Conservation (phyloP, 345 rosid genomes). For the Tarenaya hassleriana region DNA sequence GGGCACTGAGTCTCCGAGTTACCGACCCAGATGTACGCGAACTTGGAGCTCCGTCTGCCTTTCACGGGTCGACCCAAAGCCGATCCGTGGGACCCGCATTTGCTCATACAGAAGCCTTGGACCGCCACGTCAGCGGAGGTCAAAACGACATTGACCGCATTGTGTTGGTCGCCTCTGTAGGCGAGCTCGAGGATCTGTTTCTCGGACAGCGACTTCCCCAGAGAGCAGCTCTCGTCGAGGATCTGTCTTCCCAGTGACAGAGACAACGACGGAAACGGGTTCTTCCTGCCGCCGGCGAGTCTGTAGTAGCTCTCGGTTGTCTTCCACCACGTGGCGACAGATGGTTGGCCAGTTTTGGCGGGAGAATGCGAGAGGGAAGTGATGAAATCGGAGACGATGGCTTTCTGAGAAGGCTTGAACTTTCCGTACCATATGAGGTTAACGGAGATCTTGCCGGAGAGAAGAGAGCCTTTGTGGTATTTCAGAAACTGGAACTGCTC, state of each 20-base stretch:
- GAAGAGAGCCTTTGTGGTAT: constrained; percentile 78
- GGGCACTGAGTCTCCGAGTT: constrained; percentile 83
- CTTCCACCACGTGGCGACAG: constrained; percentile 77
- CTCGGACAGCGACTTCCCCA: constrained; percentile 59
- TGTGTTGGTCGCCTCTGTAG: constrained; percentile 43
- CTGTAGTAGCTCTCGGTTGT: constrained; percentile 56
- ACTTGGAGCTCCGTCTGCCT: constrained; percentile 29
- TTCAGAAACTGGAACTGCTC: no score
- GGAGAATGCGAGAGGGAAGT: constrained; percentile 30
- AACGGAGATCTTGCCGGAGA: constrained; percentile 51
- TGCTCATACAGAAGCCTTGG: constrained; percentile 43
- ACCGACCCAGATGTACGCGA: constrained; percentile 80
- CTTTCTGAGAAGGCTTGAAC: constrained; percentile 59
- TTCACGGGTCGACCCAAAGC: constrained; percentile 29
- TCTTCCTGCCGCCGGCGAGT: constrained; percentile 24
- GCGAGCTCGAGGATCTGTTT: constrained; percentile 48
- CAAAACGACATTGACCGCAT: constrained; percentile 51
- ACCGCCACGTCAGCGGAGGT: constrained; percentile 55
- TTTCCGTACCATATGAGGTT: constrained; percentile 80
- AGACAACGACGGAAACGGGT: constrained; percentile 20
- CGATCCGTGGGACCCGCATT: constrained; percentile 60
- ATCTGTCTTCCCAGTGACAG: constrained; percentile 48
- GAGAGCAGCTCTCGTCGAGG: constrained; percentile 47
- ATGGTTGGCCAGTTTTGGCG: constrained; percentile 32
- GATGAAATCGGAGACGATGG: constrained; percentile 55